Evolutionary conservation across 192 early-diverging fungal genomes (phyloP).

Genomic region (Allomyces macrogynus): DNA sequence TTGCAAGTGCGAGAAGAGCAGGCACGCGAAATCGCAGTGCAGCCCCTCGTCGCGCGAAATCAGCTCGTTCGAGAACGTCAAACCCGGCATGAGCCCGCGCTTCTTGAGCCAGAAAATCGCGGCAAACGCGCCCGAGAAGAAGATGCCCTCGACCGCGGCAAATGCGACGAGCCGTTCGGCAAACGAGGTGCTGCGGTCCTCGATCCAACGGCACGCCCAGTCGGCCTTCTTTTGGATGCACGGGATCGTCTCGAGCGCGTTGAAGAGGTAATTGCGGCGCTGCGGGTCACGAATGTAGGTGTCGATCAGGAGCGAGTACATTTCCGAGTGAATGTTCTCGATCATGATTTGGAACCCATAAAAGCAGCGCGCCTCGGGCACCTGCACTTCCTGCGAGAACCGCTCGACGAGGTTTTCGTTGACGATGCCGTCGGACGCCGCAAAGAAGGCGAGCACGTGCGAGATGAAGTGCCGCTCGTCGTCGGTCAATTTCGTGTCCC

Average conservation of each 20-base stretch:
- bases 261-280: constrained; percentile 68
- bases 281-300: constrained; percentile 77
- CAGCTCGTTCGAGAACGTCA: constrained; percentile 94
- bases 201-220: constrained; percentile 91
- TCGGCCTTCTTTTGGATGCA: constrained; percentile 91
- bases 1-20: constrained; percentile 65
- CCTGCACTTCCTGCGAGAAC: constrained; percentile 79
- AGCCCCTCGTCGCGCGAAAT: constrained; percentile 95
- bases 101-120: constrained; percentile 99
- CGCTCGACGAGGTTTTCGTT: constrained; percentile 85
- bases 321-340: constrained; percentile 90
- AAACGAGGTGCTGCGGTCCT: constrained; percentile 55
- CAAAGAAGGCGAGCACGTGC: constrained; percentile 87
- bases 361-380: constrained; percentile 83
- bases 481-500: constrained; percentile 63
- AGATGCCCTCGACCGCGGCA: constrained; percentile 97
- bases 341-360: constrained; percentile 98
- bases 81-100: constrained; percentile 89
- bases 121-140: constrained; percentile 94
- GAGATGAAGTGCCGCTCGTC: constrained; percentile 85
- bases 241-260: constrained; percentile 85
- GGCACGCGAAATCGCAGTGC: constrained; percentile 92
- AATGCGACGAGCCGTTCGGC: constrained; percentile 85
- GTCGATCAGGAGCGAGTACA: constrained; percentile 86
- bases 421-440: constrained; percentile 85